Evolutionary conservation across 176 grass and related monocot genomes (phyloP), one percentile per base, ranked within the genome.

Genomic region (Oryza rufipogon): DNA sequence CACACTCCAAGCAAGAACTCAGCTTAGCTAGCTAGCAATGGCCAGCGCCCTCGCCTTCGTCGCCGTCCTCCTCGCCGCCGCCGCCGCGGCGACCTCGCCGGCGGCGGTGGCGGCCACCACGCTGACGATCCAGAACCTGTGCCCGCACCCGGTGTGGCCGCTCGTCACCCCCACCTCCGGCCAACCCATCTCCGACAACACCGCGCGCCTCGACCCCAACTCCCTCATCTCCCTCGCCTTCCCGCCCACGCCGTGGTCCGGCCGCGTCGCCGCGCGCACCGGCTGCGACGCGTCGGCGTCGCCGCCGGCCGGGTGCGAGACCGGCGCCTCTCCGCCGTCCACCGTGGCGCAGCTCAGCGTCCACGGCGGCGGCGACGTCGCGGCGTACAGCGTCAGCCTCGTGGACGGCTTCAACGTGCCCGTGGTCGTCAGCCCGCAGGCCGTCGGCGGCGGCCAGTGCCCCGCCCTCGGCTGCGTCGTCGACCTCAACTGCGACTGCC

Each of bases 391-490:
- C 82, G 83, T 92, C 8, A 88, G 86, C 90, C 83, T 92, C 0
- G 78, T 88, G 1, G 82, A 92, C 79, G 90, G 90, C 9, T 92
- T 92, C 86, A 92, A 92, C 86, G 82, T 89, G 79, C 90, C 90
- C 11, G 14, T 73, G 13, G 83, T 89, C 11, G 8, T 92, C 26
- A 85, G 79, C 68, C 90, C 86, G 68, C 86, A 88, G 83, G 78
- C 86, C 36, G 1, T 7, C 73, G 70, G 64, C 51, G 67, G 61
- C 19, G 90, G 76, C 32, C 85, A 87, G 78, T 91, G 90, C 47
- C 90, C 81, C 0, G 81, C 39, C 6, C 86, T 88, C 14, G 82
- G 81, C 1, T 91, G 86, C 78, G 19, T 60, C 46, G 78, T 36
- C 1, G 86, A 91, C 73, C 81, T 91, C 46, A 88, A 85, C 71